Conservation (phyloP, 345 rosid genomes). For the Heritiera fomes region DNA sequence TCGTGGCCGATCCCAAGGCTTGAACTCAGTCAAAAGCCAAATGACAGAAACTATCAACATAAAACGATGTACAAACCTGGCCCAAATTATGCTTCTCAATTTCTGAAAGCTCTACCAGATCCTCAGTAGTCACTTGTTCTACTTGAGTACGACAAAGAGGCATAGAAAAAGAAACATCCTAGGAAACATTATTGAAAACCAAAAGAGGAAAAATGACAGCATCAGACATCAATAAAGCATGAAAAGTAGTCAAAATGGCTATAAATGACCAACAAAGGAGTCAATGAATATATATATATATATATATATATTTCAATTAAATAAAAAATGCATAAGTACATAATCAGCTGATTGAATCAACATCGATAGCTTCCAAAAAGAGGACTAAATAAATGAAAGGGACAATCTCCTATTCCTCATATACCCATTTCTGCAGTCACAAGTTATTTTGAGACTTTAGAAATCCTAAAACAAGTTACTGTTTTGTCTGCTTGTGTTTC, state of each 20-base stretch:
- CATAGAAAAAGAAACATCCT: slow-evolving; percentile 91
- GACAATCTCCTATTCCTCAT: background rate
- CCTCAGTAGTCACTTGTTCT: slow-evolving; percentile 75
- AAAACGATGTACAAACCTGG: slow-evolving; percentile 64
- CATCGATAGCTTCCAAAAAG: background rate
- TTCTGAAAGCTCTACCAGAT: slow-evolving; percentile 91
- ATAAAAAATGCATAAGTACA: background rate
- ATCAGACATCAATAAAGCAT: slow-evolving; percentile 18
- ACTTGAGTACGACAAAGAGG: slow-evolving; percentile 88
- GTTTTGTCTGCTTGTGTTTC: background rate
- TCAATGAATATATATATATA: no score
- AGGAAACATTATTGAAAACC: slow-evolving; percentile 22
- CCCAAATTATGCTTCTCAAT: slow-evolving; percentile 90
- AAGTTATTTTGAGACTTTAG: background rate
- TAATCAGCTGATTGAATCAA: background rate
- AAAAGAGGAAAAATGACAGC: background rate
- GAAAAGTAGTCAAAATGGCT: background rate
- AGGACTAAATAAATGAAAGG: slow-evolving; percentile 1
- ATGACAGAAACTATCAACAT: slow-evolving; percentile 7
- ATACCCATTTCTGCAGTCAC: background rate
- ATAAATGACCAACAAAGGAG: background rate
- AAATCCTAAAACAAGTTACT: background rate
- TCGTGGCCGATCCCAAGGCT: background rate
- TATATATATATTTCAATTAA: background rate
- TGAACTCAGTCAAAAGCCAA: background rate